Conservation (phyloP, 2,329 filamentous ascomycete genomes). For the Xylaria arbuscula region DNA sequence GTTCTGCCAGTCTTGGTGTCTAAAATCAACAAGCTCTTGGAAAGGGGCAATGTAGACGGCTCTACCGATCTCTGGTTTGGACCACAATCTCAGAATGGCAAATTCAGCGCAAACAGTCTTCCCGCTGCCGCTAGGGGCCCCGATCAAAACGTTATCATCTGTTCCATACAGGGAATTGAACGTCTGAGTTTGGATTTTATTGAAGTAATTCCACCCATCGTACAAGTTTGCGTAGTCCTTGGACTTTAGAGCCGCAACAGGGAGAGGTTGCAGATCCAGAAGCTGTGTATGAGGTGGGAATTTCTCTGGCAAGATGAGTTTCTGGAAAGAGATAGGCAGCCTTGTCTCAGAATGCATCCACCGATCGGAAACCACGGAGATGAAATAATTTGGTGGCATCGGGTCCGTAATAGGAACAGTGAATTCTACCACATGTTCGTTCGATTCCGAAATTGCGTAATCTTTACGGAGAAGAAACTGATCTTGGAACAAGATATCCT, state of each 20-base stretch:
- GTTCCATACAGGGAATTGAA: slow-evolving; percentile 94
- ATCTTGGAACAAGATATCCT: slow-evolving; percentile 94
- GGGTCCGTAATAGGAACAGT: slow-evolving; percentile 97
- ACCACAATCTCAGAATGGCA: slow-evolving; percentile 89
- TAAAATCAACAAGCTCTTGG: slow-evolving; percentile 88
- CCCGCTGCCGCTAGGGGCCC: slow-evolving; percentile 91
- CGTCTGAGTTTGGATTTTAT: slow-evolving; percentile 96
- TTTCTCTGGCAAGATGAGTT: slow-evolving; percentile 91
- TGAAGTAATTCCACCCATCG: slow-evolving; percentile 87
- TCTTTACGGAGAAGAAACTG: slow-evolving; percentile 92
- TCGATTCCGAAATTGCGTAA: slow-evolving; percentile 85
- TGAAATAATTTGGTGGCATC: slow-evolving; percentile 99
- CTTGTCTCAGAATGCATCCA: slow-evolving; percentile 99
- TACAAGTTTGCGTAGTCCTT: slow-evolving; percentile 86
- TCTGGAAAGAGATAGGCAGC: slow-evolving; percentile 92
- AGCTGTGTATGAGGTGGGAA: slow-evolving; percentile 95
- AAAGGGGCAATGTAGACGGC: slow-evolving; percentile 95
- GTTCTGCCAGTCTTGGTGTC: slow-evolving; percentile 85
- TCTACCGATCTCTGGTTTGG: slow-evolving; percentile 74
- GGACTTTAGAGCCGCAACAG: slow-evolving; percentile 87
- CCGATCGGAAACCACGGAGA: slow-evolving; percentile 91
- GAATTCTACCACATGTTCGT: slow-evolving; percentile 95
- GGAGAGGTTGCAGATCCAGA: slow-evolving; percentile 89
- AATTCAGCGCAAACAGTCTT: slow-evolving; percentile 98
- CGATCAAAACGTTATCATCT: slow-evolving; percentile 93